Conservation (phyloP, 768 basidiomycete species). For the Lentinula raphanica region DNA sequence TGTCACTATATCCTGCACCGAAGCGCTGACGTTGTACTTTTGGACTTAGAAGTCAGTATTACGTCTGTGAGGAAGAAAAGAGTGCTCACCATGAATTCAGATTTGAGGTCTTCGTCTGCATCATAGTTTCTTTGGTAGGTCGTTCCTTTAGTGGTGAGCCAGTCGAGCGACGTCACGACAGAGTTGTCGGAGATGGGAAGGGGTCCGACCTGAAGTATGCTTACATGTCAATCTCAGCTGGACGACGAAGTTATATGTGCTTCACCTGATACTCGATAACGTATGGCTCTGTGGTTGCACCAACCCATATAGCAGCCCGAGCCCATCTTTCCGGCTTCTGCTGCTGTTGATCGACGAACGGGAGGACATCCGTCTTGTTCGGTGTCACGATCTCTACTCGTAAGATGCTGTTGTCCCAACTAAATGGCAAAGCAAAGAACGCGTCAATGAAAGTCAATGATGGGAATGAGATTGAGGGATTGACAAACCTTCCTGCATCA, state of each 20-base stretch:
- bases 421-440: neutral
- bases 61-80: slow-evolving; percentile 5
- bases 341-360: slow-evolving; percentile 12
- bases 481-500: slow-evolving; percentile 11
- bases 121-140: slow-evolving; percentile 15
- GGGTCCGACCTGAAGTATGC: slow-evolving; percentile 12
- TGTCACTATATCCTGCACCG: slow-evolving; percentile 17
- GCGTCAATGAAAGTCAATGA: neutral
- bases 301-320: slow-evolving; percentile 14
- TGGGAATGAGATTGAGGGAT: neutral
- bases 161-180: slow-evolving; percentile 14
- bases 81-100: slow-evolving; percentile 8
- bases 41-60: slow-evolving; percentile 6
- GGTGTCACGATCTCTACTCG: slow-evolving; percentile 15
- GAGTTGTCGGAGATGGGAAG: slow-evolving; percentile 15
- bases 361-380: slow-evolving; percentile 18
- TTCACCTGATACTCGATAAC: slow-evolving; percentile 1
- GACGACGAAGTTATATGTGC: neutral
- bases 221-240: neutral
- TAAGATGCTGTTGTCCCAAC: slow-evolving; percentile 18
- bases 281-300: slow-evolving; percentile 12
- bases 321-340: slow-evolving; percentile 12
- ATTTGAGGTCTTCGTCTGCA: slow-evolving; percentile 10
- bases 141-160: slow-evolving; percentile 17
- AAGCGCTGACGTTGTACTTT: slow-evolving; percentile 5